A percentile compares a stretch with the other conserved stretches of the same genome.
phyloP scores from a whole-genome alignment of 495 filamentous ascomycete genomes.

The Hypoxylon lienhwacheense region DNA sequence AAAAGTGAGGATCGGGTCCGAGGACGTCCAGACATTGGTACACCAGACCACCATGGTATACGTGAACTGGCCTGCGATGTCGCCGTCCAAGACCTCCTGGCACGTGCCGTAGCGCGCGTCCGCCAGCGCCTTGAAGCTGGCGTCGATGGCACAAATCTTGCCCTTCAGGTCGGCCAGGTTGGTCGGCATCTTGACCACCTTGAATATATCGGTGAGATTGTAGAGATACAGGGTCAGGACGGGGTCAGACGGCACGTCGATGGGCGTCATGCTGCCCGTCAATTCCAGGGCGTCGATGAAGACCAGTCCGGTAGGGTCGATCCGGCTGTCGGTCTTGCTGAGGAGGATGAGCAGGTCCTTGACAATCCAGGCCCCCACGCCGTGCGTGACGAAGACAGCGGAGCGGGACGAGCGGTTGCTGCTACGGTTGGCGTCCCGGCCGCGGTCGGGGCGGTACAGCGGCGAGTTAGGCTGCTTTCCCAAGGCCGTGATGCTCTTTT shows the following conservation, averaged over 20 bases:
- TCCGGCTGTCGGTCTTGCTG: background rate
- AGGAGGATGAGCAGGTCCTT: conserved; percentile 7
- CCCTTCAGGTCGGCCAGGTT: background rate
- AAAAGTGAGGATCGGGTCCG: background rate
- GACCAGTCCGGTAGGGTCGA: conserved; percentile 13
- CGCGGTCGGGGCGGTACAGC: background rate
- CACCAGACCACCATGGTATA: conserved; percentile 10
- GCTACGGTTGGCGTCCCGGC: background rate
- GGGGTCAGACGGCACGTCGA: background rate
- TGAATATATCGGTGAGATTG: conserved; percentile 1
- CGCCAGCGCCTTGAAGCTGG: background rate
- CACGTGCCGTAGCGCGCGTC: background rate
- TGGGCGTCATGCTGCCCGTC: background rate
- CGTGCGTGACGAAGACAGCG: conserved; percentile 19
- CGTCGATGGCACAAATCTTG: background rate
- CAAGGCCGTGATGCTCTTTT: background rate
- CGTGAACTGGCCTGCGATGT: background rate
- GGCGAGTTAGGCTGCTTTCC: conserved; percentile 4
- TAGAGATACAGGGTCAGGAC: conserved; percentile 1
- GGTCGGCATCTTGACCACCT: background rate
- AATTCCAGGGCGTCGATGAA: conserved; percentile 15
- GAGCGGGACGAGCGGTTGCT: background rate
- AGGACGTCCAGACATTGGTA: conserved; percentile 14
- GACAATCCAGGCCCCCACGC: conserved; percentile 21
- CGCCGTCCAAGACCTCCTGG: background rate